Base-by-base conservation (phyloP, 495 filamentous ascomycete genomes). In the Acidomyces sp. region DNA sequence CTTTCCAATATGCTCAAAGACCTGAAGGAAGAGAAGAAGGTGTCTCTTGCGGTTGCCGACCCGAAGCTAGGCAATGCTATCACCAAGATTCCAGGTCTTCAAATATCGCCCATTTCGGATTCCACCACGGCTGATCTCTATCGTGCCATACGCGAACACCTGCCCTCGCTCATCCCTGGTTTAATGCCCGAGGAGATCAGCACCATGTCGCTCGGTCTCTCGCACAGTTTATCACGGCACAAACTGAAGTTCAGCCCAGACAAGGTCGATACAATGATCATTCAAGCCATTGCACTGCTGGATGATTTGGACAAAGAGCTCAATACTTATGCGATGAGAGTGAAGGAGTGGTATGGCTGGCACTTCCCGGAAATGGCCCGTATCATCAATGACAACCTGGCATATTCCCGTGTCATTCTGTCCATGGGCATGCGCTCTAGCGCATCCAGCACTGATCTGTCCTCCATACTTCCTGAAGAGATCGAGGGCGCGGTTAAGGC, bases 331-430 rank as follows among this genome's bases (percentile, higher is more conserved):
- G 92, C 90, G 51, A 99, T 99, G 90, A 71, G 90, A 56, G 86
- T 95, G 37, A 95, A 94, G 75, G 90, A 99, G 63, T 99, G 90
- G 90, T 99, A 99, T 54, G 90, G 90, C 42, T 99, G 90, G 90
- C 92, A 96, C 65, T 99, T 96, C 68, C 90, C 90, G 17, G 90
- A 99, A 65, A 72, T 99, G 72, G 86, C 80, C 45, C 82, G 82
- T 60, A 95, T 96, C 56, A 72, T 99, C 48, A 93, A 94, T 59
- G 90, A 99, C 71, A 99, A 99, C 63, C 64, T 95, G 38, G 92
- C 92, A 42, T 96, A 95, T 55, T 72, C 90, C 39, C 73, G 75
- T 35, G 74, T 96, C 35, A 85, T 96, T 43, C 64, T 88, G 39
- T 71, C 74, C 49, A 82, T 93, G 72, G 90, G 90, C 48, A 80